Evolutionary conservation across 2,329 filamentous ascomycete genomes (phyloP), one percentile per base, ranked within the genome.

Genomic region (Verticillium klebahnii): DNA sequence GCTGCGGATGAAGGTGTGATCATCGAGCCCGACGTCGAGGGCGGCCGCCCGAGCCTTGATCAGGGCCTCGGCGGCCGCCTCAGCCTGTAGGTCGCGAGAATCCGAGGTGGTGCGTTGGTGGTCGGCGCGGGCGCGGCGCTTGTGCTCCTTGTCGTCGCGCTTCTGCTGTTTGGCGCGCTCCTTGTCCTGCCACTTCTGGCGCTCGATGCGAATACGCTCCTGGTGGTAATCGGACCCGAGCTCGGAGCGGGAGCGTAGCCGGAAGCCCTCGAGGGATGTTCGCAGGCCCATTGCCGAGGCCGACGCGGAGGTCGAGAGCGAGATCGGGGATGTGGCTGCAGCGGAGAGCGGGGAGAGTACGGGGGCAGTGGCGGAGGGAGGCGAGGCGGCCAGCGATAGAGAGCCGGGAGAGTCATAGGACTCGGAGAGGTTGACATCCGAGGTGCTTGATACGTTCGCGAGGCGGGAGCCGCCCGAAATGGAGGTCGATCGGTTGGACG

Each of bases 151-250:
- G 14, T 82, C 81, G 17, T 82, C 85, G 57, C 85, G 84, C 69
- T 87, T 88, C 69, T 87, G 85, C 39, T 87, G 82, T 73, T 89
- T 88, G 60, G 76, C 76, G 17, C 78, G 78, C 71, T 89, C 85
- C 69, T 83, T 85, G 69, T 86, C 82, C 69, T 87, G 81, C 64
- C 88, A 89, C 68, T 84, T 86, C 67, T 84, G 83, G 60, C 86
- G 85, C 4, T 85, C 86, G 68, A 83, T 82, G 55, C 83, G 81
- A 37, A 89, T 82, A 52, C 85, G 82, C 64, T 87, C 84, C 58
- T 81, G 76, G 32, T 83, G 82, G 31, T 63, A 66, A 1, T 78
- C 78, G 6, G 82, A 80, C 68, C 87, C 84, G 17, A 87, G 75
- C 65, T 88, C 85, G 50, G 85, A 86, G 64, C 84, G 82, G 57